Percentiles rank a stretch among this genome's conserved stretches.
Conservation (phyloP, 805 yeast species). For the Komagataella ulmi region DNA sequence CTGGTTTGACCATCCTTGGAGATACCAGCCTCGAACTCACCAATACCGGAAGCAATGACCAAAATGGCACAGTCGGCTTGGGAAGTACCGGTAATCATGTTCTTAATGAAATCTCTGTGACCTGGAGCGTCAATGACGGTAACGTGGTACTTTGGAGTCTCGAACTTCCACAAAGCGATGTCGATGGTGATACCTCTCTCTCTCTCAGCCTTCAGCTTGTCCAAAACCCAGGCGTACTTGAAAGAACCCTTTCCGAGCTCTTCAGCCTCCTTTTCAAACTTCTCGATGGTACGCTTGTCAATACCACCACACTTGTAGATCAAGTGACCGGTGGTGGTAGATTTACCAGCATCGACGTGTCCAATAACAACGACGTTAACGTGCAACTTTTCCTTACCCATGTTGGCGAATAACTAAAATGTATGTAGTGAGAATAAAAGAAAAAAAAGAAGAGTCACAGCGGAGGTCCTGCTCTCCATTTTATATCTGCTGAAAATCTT, state of each 20-base stretch:
- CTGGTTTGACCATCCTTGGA: conserved; percentile 92
- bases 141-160: conserved; percentile 79
- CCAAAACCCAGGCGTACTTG: conserved; percentile 97
- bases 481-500: not conserved
- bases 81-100: conserved; percentile 91
- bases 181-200: conserved; percentile 96
- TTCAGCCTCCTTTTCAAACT: conserved; percentile 97
- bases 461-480: not conserved
- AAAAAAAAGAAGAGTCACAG: not conserved
- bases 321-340: conserved; percentile 99
- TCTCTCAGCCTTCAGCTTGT: conserved; percentile 91
- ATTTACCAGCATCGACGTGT: conserved; percentile 99
- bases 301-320: conserved; percentile 99
- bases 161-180: conserved; percentile 87
- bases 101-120: conserved; percentile 93
- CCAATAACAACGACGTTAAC: conserved; percentile 99
- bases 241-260: conserved; percentile 95
- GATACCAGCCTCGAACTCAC: conserved; percentile 95
- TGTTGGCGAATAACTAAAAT: conserved; percentile 2
- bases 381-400: conserved; percentile 92
- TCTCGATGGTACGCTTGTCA: conserved; percentile 97
- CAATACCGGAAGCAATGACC: conserved; percentile 84
- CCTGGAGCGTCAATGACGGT: conserved; percentile 95
- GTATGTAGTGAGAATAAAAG: not conserved
- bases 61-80: conserved; percentile 89